phyloP scores from a whole-genome alignment of 2,329 filamentous ascomycete genomes.

The Talaromyces sp. region DNA sequence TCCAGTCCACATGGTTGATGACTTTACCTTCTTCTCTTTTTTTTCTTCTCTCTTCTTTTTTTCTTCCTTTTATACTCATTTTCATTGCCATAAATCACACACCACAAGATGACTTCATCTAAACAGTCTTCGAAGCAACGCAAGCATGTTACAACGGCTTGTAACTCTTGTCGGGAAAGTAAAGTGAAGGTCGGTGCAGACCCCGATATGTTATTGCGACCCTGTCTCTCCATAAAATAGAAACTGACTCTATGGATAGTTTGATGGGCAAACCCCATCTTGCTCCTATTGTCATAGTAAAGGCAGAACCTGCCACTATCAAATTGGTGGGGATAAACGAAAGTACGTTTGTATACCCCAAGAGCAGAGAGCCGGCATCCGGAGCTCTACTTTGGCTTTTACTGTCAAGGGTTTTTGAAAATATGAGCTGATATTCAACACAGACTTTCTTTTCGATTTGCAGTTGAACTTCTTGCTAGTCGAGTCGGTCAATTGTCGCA shows the following conservation, averaged over 20 bases:
- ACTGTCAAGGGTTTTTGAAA: no score
- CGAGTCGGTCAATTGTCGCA: conserved; percentile 18
- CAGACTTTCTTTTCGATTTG: conserved; percentile 21
- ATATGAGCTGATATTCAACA: neutral
- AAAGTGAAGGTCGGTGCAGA: conserved; percentile 33
- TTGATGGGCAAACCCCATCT: neutral
- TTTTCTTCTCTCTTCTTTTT: no score
- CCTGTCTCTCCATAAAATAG: neutral
- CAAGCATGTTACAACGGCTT: conserved; percentile 22
- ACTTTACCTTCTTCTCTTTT: no score
- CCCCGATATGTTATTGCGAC: neutral
- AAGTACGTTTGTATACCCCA: conserved; percentile 15
- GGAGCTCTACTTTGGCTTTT: no score
- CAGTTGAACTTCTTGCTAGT: conserved; percentile 19
- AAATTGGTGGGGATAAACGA: conserved; percentile 23
- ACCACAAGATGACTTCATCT: neutral
- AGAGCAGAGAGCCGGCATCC: no score
- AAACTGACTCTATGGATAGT: neutral
- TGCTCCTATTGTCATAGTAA: conserved; percentile 22
- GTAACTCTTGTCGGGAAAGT: conserved; percentile 30
- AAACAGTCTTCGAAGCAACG: neutral
- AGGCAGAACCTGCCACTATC: conserved; percentile 18
- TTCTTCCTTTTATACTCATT: no score
- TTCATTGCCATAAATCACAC: neutral
- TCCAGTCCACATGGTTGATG: no score